Percentiles rank a stretch among this genome's conserved stretches.
Evolutionary conservation across 306 rosid genomes (phyloP).

Genomic region (Medicago lupulina): DNA sequence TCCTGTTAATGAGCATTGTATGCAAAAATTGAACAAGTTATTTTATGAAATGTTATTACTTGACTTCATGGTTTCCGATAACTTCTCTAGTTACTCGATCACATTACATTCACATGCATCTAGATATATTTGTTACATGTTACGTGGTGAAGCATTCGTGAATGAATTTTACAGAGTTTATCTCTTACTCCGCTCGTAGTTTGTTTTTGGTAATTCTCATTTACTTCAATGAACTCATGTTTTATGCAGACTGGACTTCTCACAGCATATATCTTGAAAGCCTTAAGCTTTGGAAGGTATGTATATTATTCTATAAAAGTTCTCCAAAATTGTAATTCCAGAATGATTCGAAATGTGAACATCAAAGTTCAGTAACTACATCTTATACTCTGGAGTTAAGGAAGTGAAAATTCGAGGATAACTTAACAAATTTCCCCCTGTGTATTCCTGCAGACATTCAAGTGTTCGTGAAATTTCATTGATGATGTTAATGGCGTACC

Average conservation of each 20-base stretch:
- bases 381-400: not conserved
- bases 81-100: not conserved
- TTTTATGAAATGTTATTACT: not conserved
- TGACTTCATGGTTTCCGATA: conserved; percentile 4
- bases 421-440: conserved; percentile 22
- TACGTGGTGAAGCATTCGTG: not conserved
- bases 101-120: not conserved
- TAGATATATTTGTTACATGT: no score
- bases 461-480: conserved; percentile 82
- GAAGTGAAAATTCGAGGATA: conserved; percentile 1
- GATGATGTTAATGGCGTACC: conserved; percentile 89
- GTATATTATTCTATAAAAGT: conserved; percentile 6
- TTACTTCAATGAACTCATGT: not conserved
- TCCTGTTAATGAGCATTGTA: conserved; percentile 10
- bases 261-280: conserved; percentile 75
- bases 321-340: conserved; percentile 13
- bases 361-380: conserved; percentile 3
- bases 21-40: not conserved
- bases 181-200: not conserved
- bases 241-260: conserved; percentile 73
- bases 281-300: conserved; percentile 75
- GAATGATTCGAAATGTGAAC: not conserved
- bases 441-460: conserved; percentile 67
- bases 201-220: not conserved
- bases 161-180: not conserved